A percentile compares a stretch with the other conserved stretches of the same genome.
These are phyloP conservation scores for Bipolaris sorokiniana DNA, from an alignment of 2,329 filamentous ascomycete species.

Conservation along the genomic window DNA sequence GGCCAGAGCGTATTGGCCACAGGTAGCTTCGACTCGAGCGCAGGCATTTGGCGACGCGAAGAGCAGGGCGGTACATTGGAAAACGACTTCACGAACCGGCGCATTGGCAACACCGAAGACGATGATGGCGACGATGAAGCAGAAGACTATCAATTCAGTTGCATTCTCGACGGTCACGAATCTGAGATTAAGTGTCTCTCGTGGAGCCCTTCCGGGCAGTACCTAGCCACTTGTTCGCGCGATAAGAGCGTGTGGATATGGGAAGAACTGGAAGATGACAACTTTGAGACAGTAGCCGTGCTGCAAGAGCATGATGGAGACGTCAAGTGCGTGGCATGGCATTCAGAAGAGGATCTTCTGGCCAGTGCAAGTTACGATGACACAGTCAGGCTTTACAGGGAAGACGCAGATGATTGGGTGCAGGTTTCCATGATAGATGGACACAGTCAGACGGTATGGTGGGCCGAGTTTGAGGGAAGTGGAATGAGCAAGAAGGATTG, in stretches of 20 bases:
- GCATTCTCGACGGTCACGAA: slow-evolving; percentile 93
- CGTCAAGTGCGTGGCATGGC: slow-evolving; percentile 94
- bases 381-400: slow-evolving; percentile 84
- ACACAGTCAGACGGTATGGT: slow-evolving; percentile 89
- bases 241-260: slow-evolving; percentile 98
- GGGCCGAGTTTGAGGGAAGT: slow-evolving; percentile 68
- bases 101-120: slow-evolving; percentile 37
- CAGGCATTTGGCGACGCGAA: slow-evolving; percentile 72
- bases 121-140: slow-evolving; percentile 63
- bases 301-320: slow-evolving; percentile 94
- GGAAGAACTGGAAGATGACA: slow-evolving; percentile 94
- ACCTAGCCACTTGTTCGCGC: slow-evolving; percentile 86
- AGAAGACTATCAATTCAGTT: slow-evolving; percentile 89
- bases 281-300: slow-evolving; percentile 96
- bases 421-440: slow-evolving; percentile 83
- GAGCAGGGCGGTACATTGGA: slow-evolving; percentile 64
- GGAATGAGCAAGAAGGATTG: slow-evolving; percentile 44
- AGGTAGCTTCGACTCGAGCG: slow-evolving; percentile 91
- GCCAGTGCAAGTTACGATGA: slow-evolving; percentile 95
- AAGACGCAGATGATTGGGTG: slow-evolving; percentile 93
- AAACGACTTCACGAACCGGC: slow-evolving; percentile 33
- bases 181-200: slow-evolving; percentile 85
- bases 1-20: slow-evolving; percentile 79
- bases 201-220: slow-evolving; percentile 75
- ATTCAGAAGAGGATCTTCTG: slow-evolving; percentile 77